Evolutionary conservation across 306 rosid genomes (phyloP).

Genomic region (Quercus engelmannii): DNA sequence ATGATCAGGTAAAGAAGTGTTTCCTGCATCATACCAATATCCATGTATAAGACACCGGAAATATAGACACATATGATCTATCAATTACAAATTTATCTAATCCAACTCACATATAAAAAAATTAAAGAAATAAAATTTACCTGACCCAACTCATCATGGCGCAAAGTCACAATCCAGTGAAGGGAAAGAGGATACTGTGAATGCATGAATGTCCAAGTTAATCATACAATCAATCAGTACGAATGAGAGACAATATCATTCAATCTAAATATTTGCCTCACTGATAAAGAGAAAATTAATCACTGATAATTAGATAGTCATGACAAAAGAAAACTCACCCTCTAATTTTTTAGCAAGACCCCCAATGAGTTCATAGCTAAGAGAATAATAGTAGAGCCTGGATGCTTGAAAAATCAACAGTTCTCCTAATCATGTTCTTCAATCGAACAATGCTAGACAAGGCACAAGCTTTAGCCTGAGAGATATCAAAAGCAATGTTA

Average conservation of each 20-base stretch:
- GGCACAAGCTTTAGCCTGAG: conserved; percentile 84
- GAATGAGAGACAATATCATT: not conserved
- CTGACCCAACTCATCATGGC: conserved; percentile 98
- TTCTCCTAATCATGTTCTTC: conserved; percentile 82
- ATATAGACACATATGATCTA: too few species aligned
- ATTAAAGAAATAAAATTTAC: conserved; percentile 27
- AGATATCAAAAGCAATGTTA: not conserved
- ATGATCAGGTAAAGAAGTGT: too few species aligned
- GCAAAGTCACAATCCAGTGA: conserved; percentile 89
- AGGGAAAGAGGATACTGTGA: conserved; percentile 79
- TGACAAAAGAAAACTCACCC: conserved; percentile 53
- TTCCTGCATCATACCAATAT: too few species aligned
- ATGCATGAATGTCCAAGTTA: conserved; percentile 1
- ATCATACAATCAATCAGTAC: not conserved
- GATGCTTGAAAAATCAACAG: conserved; percentile 86
- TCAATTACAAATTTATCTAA: too few species aligned
- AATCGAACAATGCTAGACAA: conserved; percentile 77
- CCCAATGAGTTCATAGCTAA: conserved; percentile 81
- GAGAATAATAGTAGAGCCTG: conserved; percentile 77
- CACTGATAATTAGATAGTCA: not conserved
- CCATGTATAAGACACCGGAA: too few species aligned
- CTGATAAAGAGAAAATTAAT: not conserved
- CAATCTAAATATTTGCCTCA: not conserved
- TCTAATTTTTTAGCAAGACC: conserved; percentile 76
- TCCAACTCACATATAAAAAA: too few species aligned